These are phyloP conservation scores for Thermothelomyces thermophilus DNA, from an alignment of 2,329 filamentous ascomycete genomes.

Conservation along the genomic window DNA sequence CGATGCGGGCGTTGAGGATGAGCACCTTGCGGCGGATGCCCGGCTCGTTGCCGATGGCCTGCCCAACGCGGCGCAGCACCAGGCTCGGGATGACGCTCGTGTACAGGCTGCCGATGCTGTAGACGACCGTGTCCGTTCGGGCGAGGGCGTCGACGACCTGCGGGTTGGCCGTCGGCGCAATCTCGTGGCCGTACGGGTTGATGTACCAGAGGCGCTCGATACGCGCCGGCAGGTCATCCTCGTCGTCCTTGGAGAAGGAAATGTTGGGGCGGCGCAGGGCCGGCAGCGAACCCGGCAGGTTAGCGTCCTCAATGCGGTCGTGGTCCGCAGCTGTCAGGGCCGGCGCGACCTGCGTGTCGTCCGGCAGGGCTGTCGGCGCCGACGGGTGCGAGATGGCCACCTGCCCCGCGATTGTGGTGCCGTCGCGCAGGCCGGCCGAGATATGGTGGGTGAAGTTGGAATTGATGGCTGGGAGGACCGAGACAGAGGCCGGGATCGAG, in stretches of 20 bases:
- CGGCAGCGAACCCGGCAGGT: slow-evolving; percentile 73
- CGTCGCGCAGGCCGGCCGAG: slow-evolving; percentile 70
- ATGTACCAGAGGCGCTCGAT: slow-evolving; percentile 93
- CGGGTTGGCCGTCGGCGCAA: slow-evolving; percentile 75
- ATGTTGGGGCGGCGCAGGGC: slow-evolving; percentile 76
- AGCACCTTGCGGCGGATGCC: slow-evolving; percentile 61
- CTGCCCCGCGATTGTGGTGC: slow-evolving; percentile 76
- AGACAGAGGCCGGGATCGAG: slow-evolving; percentile 67
- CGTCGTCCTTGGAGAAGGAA: slow-evolving; percentile 67
- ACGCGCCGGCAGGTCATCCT: slow-evolving; percentile 67
- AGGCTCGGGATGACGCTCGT: slow-evolving; percentile 82
- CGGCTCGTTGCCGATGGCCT: slow-evolving; percentile 43
- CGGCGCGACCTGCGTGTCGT: slow-evolving; percentile 25
- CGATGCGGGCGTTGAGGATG: slow-evolving; percentile 75
- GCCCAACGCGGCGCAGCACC: slow-evolving; percentile 67
- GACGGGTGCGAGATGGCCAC: slow-evolving; percentile 87
- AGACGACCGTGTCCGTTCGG: slow-evolving; percentile 64
- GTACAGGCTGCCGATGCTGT: slow-evolving; percentile 90
- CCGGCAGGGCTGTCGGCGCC: slow-evolving; percentile 50
- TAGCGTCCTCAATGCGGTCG: slow-evolving; percentile 70
- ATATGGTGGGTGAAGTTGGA: slow-evolving; percentile 96
- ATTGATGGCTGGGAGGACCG: slow-evolving; percentile 84
- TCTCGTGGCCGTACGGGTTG: slow-evolving; percentile 97
- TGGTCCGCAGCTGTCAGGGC: slow-evolving; percentile 39
- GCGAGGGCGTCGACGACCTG: slow-evolving; percentile 65